Conservation (phyloP, 805 yeast genomes). For the Hanseniaspora nectarophila region DNA sequence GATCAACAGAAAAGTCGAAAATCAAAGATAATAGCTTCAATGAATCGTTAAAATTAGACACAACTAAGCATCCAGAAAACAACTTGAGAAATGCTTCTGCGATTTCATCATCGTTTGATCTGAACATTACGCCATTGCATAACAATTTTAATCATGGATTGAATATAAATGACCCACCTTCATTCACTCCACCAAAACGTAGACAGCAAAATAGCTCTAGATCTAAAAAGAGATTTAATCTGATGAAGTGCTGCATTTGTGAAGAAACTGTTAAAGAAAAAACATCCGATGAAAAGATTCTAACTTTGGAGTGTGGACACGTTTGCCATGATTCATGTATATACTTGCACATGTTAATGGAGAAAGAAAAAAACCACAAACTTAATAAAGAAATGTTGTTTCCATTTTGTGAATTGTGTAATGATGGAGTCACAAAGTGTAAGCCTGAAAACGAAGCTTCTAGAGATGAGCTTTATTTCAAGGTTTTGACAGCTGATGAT, state of each 20-base stretch:
- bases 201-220: neutral
- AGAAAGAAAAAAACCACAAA: neutral
- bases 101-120: neutral
- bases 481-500: slow-evolving; percentile 16
- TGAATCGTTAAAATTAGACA: neutral
- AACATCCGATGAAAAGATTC: slow-evolving; percentile 34
- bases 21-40: neutral
- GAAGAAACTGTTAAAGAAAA: slow-evolving; percentile 39
- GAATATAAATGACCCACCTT: neutral
- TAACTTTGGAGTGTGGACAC: slow-evolving; percentile 45
- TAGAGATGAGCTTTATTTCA: slow-evolving; percentile 24
- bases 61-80: neutral
- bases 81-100: neutral
- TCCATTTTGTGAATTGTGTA: slow-evolving; percentile 2
- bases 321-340: slow-evolving; percentile 50
- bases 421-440: slow-evolving; percentile 18
- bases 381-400: neutral
- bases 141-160: neutral
- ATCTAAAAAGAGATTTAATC: slow-evolving; percentile 23
- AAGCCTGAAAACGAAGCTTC: slow-evolving; percentile 24
- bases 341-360: slow-evolving; percentile 29
- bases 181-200: neutral
- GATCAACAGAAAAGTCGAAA: neutral
- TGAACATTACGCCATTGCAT: neutral
- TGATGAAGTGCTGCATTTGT: slow-evolving; percentile 34